phyloP scores from a whole-genome alignment of 805 yeast species.

The Lipomyces sp. region DNA sequence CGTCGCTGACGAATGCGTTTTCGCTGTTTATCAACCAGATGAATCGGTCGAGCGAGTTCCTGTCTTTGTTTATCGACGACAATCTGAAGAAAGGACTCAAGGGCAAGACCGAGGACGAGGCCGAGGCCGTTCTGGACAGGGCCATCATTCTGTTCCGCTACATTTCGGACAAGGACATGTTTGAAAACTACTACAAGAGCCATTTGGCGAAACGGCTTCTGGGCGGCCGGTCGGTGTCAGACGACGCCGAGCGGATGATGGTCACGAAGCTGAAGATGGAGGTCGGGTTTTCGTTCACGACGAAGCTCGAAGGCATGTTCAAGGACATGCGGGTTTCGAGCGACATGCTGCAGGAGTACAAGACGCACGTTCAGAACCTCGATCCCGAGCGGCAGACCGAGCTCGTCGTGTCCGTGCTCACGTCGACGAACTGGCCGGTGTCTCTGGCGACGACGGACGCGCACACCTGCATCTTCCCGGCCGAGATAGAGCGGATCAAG shows the following conservation, averaged over 20 bases:
- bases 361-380: constrained; percentile 16
- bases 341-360: constrained; percentile 42
- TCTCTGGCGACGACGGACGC: constrained; percentile 40
- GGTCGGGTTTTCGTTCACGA: constrained; percentile 73
- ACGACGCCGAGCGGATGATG: constrained; percentile 66
- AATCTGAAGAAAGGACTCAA: constrained; percentile 50
- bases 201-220: constrained; percentile 79
- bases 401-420: constrained; percentile 53
- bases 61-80: constrained; percentile 59
- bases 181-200: constrained; percentile 77
- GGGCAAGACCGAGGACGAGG: constrained; percentile 47
- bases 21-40: constrained; percentile 44
- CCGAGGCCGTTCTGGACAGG: constrained; percentile 49
- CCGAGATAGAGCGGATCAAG: constrained; percentile 44
- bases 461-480: constrained; percentile 40
- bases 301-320: constrained; percentile 82
- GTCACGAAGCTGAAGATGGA: constrained; percentile 69
- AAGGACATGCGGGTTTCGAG: constrained; percentile 66
- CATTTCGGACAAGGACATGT: constrained; percentile 77
- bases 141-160: constrained; percentile 63
- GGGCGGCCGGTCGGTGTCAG: constrained; percentile 45
- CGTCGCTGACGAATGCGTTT: constrained; percentile 58
- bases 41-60: constrained; percentile 42
- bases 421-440: constrained; percentile 68
- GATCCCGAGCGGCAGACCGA: constrained; percentile 37